These are phyloP conservation scores for Pseudogymnoascus sp. DNA, from an alignment of 2,329 filamentous ascomycete species.

Conservation along the genomic window DNA sequence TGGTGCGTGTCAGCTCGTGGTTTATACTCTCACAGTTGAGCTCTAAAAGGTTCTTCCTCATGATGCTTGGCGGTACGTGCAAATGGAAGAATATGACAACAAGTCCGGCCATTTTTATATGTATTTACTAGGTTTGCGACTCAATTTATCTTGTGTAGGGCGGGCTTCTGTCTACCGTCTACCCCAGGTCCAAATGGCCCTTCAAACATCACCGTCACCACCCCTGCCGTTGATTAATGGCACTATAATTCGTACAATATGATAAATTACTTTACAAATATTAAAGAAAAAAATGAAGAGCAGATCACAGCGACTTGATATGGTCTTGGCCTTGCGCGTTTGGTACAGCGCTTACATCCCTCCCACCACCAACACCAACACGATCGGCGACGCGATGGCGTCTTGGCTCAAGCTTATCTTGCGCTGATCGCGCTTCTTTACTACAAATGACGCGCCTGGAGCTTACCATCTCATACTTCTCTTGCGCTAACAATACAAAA, in stretches of 20 bases:
- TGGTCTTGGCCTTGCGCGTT: not conserved
- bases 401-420: not conserved
- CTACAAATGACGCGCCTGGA: slow-evolving; percentile 55
- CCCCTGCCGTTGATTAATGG: not conserved
- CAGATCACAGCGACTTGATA: not conserved
- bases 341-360: not conserved
- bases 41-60: too few species aligned
- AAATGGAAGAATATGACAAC: not conserved
- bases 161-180: too few species aligned
- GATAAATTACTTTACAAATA: not conserved
- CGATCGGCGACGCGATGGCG: not conserved
- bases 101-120: not conserved
- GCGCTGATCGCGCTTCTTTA: slow-evolving; percentile 39
- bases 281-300: not conserved
- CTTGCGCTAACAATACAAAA: slow-evolving; percentile 59
- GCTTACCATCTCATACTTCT: slow-evolving; percentile 65
- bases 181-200: not conserved
- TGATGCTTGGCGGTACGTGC: not conserved
- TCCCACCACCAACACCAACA: not conserved
- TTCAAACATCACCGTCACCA: too few species aligned
- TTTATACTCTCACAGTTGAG: not conserved
- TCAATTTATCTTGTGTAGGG: not conserved
- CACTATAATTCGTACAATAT: not conserved
- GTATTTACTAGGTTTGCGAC: not conserved
- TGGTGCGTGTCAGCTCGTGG: not conserved